These are phyloP conservation scores for Pharus latifolius DNA, from an alignment of 176 grass and related monocot genomes.

Conservation along the genomic window DNA sequence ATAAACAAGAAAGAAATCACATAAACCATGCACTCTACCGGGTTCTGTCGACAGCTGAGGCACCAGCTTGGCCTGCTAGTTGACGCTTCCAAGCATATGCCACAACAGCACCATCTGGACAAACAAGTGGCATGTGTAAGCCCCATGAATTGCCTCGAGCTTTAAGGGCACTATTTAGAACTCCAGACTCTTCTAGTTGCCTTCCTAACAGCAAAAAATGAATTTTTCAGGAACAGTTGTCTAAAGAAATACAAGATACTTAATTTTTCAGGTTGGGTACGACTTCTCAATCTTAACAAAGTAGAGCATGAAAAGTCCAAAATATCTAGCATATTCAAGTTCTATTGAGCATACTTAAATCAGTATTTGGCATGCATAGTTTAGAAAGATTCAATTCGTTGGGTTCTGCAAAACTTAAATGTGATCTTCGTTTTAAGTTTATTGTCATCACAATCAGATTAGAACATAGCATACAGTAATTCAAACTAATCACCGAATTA, in stretches of 20 bases:
- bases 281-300: neutral
- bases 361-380: neutral
- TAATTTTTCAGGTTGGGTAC: neutral
- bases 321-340: neutral
- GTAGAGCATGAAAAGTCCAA: neutral
- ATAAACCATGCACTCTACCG: constrained; percentile 36
- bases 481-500: neutral
- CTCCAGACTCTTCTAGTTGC: constrained; percentile 87
- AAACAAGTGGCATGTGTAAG: constrained; percentile 99
- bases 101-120: constrained; percentile 96
- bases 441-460: neutral
- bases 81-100: constrained; percentile 99
- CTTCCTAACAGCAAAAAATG: constrained; percentile 44
- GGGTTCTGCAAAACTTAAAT: neutral
- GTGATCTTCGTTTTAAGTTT: neutral
- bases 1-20: constrained; percentile 1
- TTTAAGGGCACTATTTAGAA: constrained; percentile 73
- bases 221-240: constrained; percentile 2
- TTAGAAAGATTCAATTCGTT: neutral
- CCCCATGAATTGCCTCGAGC: constrained; percentile 94
- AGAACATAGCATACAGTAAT: neutral
- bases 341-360: neutral
- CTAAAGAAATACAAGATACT: neutral
- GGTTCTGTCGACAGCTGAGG: constrained; percentile 97
- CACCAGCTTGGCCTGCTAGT: constrained; percentile 95